Base-by-base conservation (phyloP, 305 asterid species). In the Petunia hybrid region DNA sequence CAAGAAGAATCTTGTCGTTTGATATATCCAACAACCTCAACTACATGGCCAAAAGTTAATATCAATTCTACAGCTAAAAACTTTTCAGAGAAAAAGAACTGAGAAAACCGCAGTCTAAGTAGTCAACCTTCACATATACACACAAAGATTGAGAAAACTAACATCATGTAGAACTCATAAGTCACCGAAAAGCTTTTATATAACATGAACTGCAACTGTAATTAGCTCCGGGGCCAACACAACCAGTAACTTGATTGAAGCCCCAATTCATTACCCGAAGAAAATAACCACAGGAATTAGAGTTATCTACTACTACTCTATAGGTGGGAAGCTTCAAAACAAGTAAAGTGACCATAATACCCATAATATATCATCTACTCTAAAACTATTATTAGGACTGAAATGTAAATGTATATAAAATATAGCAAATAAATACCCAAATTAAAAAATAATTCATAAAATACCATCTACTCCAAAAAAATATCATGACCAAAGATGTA, bases 11-110 rank as follows among this genome's bases (percentile, higher is more conserved):
- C 87, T 95, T 93, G 88, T 96, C 93, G 89, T 86, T 92, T 60
- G 99, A 93, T 76, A 95, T 91, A 85, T 95, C 91, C 83, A 95
- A 86, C 84, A 95, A 88, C 85, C 91, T 89, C 91, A 95, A 85
- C 99, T 93, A 92, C 90, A 90, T 84, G 56, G 65, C 76, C 63
- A 85, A 84, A 55, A 31, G 71, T 60, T 80, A 71, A 42, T 56
- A 81, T 51, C 65, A 85, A 69, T 75, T 69, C 10, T 56, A 59
- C 78, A 79, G 74, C 68, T 22, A 22, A 22, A 22, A 22, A 22
- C 31, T 22, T 22, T 22, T 22, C 31, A 22, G 31, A 22, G 31
- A 22, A 22, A 22, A 22, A 22, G 31, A 22, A 22, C 31, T 22
- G 31, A 22, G 31, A 22, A 22, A 22, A 22, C 31, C 31, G 31